These are phyloP conservation scores for Lachnellula subtilissima DNA, from an alignment of 2,329 filamentous ascomycete species.

Conservation along the genomic window DNA sequence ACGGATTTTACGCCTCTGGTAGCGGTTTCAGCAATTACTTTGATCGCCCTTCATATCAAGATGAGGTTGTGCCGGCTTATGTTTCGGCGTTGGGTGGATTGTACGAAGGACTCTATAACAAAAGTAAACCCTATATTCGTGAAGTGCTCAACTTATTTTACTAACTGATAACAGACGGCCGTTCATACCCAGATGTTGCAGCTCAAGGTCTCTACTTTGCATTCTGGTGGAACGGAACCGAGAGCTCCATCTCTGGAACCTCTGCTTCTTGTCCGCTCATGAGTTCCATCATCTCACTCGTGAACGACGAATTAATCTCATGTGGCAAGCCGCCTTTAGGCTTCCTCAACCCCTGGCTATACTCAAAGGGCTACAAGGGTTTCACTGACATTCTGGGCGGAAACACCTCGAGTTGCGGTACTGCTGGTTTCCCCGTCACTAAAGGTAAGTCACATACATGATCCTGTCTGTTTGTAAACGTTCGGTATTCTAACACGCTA, in stretches of 20 bases:
- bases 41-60: conserved; percentile 42
- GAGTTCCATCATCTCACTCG: conserved; percentile 51
- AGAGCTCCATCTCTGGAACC: conserved; percentile 42
- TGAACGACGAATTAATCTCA: conserved; percentile 57
- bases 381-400: conserved; percentile 37
- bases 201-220: conserved; percentile 55
- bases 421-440: conserved; percentile 24
- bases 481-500: too few species aligned
- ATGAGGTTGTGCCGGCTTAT: conserved; percentile 38
- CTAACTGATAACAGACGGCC: conserved; percentile 29
- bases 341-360: conserved; percentile 42
- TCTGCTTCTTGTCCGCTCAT: conserved; percentile 52
- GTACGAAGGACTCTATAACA: conserved; percentile 43
- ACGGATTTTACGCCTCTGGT: conserved; percentile 36
- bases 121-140: conserved; percentile 6
- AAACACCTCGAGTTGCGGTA: conserved; percentile 34
- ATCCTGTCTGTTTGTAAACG: too few species aligned
- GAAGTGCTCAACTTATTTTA: not conserved
- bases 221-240: conserved; percentile 33
- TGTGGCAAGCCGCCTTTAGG: conserved; percentile 41
- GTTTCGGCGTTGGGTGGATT: conserved; percentile 38
- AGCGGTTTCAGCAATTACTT: conserved; percentile 52
- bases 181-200: conserved; percentile 48
- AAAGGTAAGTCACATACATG: conserved; percentile 13
- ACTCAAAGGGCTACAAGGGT: conserved; percentile 32